Conservation (phyloP, 208 protist species). For the Sergeia podlipaevii region DNA sequence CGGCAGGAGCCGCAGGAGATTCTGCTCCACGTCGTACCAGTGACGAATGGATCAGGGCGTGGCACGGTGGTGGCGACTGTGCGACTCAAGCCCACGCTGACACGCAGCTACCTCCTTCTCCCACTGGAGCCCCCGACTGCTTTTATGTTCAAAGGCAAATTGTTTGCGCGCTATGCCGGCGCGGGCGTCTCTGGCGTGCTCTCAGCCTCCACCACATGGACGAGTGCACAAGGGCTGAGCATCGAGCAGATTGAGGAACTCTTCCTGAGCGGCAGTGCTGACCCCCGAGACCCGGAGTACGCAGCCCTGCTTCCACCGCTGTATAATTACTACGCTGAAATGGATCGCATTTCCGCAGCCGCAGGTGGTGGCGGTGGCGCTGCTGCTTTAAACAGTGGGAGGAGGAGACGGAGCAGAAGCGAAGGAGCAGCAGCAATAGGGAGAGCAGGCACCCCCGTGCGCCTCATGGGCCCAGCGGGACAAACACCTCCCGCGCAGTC, state of each 20-base stretch:
- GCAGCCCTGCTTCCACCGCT: slow-evolving; percentile 45
- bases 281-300: slow-evolving; percentile 72
- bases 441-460: too few species aligned
- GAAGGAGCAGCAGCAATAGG: too few species aligned
- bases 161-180: slow-evolving; percentile 11
- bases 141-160: slow-evolving; percentile 40
- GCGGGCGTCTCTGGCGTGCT: slow-evolving; percentile 35
- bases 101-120: slow-evolving; percentile 41
- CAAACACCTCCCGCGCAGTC: too few species aligned
- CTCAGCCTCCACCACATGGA: slow-evolving; percentile 71
- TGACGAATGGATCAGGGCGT: slow-evolving; percentile 13
- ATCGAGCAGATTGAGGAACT: slow-evolving; percentile 54
- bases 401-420: too few species aligned
- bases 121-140: slow-evolving; percentile 60
- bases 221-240: slow-evolving; percentile 45
- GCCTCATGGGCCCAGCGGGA: too few species aligned
- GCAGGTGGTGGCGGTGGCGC: background rate
- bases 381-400: too few species aligned
- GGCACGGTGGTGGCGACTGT: slow-evolving; percentile 52
- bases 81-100: slow-evolving; percentile 44
- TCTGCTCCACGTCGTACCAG: slow-evolving; percentile 70
- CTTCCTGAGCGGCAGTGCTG: slow-evolving; percentile 50
- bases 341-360: slow-evolving; percentile 6
- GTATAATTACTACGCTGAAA: slow-evolving; percentile 48
- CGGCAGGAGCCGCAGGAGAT: slow-evolving; percentile 67